Evolutionary conservation across 208 protist genomes (phyloP).

Genomic region (Leishmania amazonensis): DNA sequence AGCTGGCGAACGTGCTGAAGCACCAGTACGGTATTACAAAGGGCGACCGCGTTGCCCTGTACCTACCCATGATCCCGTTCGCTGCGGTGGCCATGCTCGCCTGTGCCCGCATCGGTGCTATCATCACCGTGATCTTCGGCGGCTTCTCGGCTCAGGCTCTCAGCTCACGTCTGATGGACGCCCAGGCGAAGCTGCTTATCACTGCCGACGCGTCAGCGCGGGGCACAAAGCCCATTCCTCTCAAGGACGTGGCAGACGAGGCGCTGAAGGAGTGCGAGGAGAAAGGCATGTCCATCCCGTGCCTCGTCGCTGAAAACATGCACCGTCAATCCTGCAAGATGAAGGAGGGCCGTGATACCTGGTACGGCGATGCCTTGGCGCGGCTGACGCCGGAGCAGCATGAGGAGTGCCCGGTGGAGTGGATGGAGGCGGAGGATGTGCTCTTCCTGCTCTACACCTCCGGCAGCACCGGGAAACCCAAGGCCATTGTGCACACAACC

Average conservation of each 20-base stretch:
- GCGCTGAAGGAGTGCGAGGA: conserved; percentile 58
- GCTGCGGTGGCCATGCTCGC: conserved; percentile 95
- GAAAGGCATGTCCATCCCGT: conserved; percentile 22
- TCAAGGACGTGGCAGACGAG: conserved; percentile 89
- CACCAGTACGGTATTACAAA: conserved; percentile 84
- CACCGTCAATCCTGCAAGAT: conserved; percentile 50
- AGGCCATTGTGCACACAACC: conserved; percentile 95
- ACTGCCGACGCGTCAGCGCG: conserved; percentile 83
- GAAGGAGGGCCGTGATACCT: conserved; percentile 68
- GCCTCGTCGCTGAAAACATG: conserved; percentile 62
- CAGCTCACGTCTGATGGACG: conserved; percentile 62
- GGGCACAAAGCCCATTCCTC: conserved; percentile 83
- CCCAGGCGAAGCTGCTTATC: conserved; percentile 67
- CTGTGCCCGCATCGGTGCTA: conserved; percentile 96
- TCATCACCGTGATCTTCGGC: conserved; percentile 82
- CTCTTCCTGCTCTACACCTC: conserved; percentile 98
- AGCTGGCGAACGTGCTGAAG: conserved; percentile 92
- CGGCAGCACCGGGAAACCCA: conserved; percentile 97
- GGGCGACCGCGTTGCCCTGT: conserved; percentile 95
- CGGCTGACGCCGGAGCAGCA: conserved; percentile 35
- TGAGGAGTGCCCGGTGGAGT: conserved; percentile 77
- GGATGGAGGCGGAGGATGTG: conserved; percentile 94
- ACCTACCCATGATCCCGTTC: conserved; percentile 97
- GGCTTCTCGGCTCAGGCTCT: conserved; percentile 81
- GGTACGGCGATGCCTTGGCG: conserved; percentile 60